A percentile compares a stretch with the other conserved stretches of the same genome.
Conservation (phyloP, 257 asterid genomes). For the Scutellaria minor region DNA sequence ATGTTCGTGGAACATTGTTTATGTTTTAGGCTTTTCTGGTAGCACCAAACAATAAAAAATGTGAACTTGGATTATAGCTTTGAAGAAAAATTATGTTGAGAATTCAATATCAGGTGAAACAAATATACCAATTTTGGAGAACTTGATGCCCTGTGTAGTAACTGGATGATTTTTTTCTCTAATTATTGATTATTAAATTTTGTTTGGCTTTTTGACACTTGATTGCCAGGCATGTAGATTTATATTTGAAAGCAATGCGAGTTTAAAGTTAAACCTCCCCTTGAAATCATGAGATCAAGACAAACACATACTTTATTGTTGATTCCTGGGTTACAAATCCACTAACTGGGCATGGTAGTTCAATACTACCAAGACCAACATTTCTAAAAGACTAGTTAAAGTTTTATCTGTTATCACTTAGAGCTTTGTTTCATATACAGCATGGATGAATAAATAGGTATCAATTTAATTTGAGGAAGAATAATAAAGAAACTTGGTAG, state of each 20-base stretch:
- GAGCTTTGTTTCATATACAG: conserved; percentile 19
- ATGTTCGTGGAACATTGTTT: not conserved
- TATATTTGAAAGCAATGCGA: not conserved
- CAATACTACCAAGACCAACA: not conserved
- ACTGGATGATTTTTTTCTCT: too few species aligned
- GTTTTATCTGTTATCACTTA: not conserved
- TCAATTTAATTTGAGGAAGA: conserved; percentile 5
- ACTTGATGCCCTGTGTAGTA: too few species aligned
- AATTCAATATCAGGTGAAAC: too few species aligned
- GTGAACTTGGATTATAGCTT: too few species aligned
- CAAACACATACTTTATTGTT: not conserved
- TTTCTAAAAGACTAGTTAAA: not conserved
- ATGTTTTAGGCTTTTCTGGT: not conserved
- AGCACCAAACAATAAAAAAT: too few species aligned
- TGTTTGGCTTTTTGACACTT: too few species aligned
- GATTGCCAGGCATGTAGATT: too few species aligned
- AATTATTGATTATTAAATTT: too few species aligned
- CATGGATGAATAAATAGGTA: conserved; percentile 5
- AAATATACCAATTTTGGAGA: too few species aligned
- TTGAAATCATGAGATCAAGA: conserved; percentile 25
- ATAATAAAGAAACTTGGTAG: too few species aligned
- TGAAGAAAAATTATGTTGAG: too few species aligned
- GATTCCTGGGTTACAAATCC: conserved; percentile 11
- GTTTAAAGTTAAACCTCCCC: not conserved
- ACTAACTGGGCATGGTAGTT: conserved; percentile 3